These are phyloP conservation scores for Geotrichum candidum DNA, from an alignment of 1,139 yeast species.

Conservation along the genomic window DNA sequence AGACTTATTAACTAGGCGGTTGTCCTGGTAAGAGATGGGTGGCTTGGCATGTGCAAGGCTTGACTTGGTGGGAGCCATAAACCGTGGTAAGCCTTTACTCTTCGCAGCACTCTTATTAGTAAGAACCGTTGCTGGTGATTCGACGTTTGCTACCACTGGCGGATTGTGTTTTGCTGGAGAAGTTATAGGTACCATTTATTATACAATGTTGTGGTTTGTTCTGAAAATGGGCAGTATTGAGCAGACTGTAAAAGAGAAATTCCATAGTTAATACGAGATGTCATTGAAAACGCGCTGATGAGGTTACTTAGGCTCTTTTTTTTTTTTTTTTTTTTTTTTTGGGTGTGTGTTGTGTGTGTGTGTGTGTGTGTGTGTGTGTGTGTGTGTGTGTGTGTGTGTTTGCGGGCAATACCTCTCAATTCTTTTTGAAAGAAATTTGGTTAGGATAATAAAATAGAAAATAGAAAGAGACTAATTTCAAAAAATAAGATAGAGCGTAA, in stretches of 20 bases:
- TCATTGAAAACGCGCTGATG: no score
- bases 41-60: slow-evolving; percentile 4
- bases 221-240: not conserved
- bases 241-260: not conserved
- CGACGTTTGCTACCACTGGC: not conserved
- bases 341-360: no score
- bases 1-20: not conserved
- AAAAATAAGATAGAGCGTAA: no score
- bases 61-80: slow-evolving; percentile 10
- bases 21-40: not conserved
- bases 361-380: no score
- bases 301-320: no score
- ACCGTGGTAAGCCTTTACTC: slow-evolving; percentile 5
- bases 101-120: not conserved
- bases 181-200: not conserved
- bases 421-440: no score
- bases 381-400: no score
- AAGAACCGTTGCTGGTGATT: not conserved
- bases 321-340: no score
- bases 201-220: not conserved
- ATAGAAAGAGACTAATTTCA: no score
- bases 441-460: no score
- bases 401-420: no score
- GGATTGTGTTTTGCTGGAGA: not conserved
- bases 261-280: not conserved